Percentiles rank a stretch among this genome's conserved stretches.
Evolutionary conservation across 2,329 filamentous ascomycete species (phyloP).

Genomic region (Pezicula radicicola): DNA sequence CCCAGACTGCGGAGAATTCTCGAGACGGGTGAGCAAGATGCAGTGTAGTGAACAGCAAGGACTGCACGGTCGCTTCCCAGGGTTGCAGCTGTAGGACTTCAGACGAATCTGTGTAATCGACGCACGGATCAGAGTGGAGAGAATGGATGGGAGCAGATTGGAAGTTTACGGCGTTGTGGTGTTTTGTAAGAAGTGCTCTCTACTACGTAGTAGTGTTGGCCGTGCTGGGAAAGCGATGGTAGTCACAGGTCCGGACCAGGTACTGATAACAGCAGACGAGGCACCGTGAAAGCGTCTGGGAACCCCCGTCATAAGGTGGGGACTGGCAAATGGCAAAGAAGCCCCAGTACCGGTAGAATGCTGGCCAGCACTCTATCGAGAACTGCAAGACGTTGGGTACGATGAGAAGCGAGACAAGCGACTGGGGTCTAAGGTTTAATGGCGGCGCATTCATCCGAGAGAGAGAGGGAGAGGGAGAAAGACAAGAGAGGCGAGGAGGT

Average conservation of each 20-base stretch:
- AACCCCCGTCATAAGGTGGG: constrained; percentile 16
- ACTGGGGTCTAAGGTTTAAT: constrained; percentile 20
- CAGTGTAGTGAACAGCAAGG: constrained; percentile 13
- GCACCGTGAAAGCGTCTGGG: constrained; percentile 18
- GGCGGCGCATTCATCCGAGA: constrained; percentile 29
- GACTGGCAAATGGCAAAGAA: constrained; percentile 25
- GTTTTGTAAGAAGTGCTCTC: too few relatives aligned
- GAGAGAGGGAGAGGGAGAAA: neutral
- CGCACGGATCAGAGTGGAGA: constrained; percentile 14
- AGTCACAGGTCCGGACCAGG: neutral
- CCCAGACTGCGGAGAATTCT: constrained; percentile 16
- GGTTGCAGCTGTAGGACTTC: constrained; percentile 10
- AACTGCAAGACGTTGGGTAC: constrained; percentile 25
- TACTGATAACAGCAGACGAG: constrained; percentile 14
- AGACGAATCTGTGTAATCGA: constrained; percentile 17
- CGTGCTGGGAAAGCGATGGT: too few relatives aligned
- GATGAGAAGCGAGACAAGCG: constrained; percentile 19
- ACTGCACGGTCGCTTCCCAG: constrained; percentile 21
- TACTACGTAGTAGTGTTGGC: too few relatives aligned
- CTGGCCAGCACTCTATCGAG: constrained; percentile 24
- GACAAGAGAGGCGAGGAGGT: constrained; percentile 7
- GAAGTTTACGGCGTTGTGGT: too few relatives aligned
- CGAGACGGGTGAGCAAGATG: constrained; percentile 12
- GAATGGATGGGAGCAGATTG: too few relatives aligned
- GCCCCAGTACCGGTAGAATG: constrained; percentile 14